phyloP scores from a whole-genome alignment of 1,284 basidiomycete genomes.

The Baeospora myosura region DNA sequence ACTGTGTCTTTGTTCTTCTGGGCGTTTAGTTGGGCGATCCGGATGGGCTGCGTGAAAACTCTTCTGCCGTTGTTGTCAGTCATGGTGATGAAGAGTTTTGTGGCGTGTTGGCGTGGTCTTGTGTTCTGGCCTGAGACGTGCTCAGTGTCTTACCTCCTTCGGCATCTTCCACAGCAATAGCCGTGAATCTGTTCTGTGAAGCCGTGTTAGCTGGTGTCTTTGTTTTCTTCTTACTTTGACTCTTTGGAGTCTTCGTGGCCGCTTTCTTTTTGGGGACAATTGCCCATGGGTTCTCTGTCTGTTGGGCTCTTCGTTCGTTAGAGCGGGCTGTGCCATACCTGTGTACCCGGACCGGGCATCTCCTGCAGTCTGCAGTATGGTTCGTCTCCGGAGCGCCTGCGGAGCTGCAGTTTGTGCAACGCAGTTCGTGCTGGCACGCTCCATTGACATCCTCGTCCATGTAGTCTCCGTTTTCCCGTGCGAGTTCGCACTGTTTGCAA shows the following conservation, averaged over 20 bases:
- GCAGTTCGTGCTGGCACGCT: slow-evolving; percentile 2
- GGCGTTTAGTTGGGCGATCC: slow-evolving; percentile 16
- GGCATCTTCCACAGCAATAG: background rate
- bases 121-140: too few species aligned
- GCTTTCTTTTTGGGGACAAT: background rate
- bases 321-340: slow-evolving; percentile 7
- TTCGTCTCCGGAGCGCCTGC: background rate
- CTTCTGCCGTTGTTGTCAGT: background rate
- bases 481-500: background rate
- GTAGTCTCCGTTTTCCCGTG: slow-evolving; percentile 1
- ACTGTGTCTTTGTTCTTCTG: slow-evolving; percentile 12
- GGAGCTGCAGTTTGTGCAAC: slow-evolving; percentile 6
- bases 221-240: background rate
- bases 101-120: background rate
- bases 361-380: slow-evolving; percentile 7
- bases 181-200: background rate
- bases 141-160: too few species aligned
- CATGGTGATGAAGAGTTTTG: background rate
- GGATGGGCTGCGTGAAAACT: slow-evolving; percentile 13
- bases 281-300: slow-evolving; percentile 1
- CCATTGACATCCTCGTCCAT: background rate
- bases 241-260: background rate
- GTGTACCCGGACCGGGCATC: slow-evolving; percentile 6
- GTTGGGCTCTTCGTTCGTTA: slow-evolving; percentile 3
- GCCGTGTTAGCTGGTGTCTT: background rate